Evolutionary conservation across 805 yeast genomes (phyloP).

Genomic region (Metschnikowia proteae): DNA sequence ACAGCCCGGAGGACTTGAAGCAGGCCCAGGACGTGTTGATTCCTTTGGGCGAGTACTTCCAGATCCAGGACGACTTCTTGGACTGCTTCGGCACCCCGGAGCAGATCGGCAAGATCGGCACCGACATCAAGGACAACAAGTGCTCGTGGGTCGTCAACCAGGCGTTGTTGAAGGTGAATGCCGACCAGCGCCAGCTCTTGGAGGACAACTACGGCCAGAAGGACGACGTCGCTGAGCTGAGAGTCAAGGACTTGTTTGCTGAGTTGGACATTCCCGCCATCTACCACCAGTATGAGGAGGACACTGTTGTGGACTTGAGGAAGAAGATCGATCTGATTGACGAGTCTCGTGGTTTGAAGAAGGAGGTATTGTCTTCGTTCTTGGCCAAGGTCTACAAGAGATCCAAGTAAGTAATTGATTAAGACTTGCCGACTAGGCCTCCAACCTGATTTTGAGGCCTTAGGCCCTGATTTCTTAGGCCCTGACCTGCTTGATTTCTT

Average conservation of each 20-base stretch:
- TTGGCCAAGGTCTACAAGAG: conserved; percentile 92
- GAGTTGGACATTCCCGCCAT: conserved; percentile 68
- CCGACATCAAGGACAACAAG: conserved; percentile 97
- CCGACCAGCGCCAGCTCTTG: conserved; percentile 76
- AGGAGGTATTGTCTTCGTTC: conserved; percentile 78
- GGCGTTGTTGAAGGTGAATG: conserved; percentile 72
- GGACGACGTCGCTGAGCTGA: conserved; percentile 61
- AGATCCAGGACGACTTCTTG: conserved; percentile 94
- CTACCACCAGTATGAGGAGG: conserved; percentile 82
- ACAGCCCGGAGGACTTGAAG: conserved; percentile 66
- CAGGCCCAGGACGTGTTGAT: conserved; percentile 86
- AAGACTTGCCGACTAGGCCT: too few relatives aligned
- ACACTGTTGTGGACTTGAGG: conserved; percentile 59
- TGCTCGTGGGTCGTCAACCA: conserved; percentile 97
- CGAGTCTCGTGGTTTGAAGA: conserved; percentile 91
- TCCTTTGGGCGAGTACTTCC: conserved; percentile 97
- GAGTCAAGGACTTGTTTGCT: conserved; percentile 67
- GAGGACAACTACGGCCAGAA: conserved; percentile 91
- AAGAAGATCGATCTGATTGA: conserved; percentile 67
- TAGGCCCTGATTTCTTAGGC: too few relatives aligned
- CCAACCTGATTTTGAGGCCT: too few relatives aligned
- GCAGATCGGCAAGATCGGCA: conserved; percentile 96
- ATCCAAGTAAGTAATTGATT: conserved; percentile 48
- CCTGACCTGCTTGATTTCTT: too few relatives aligned
- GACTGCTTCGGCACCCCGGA: conserved; percentile 98